Base-by-base conservation (phyloP, 2,329 filamentous ascomycete species). In the Exophiala spinifera region DNA sequence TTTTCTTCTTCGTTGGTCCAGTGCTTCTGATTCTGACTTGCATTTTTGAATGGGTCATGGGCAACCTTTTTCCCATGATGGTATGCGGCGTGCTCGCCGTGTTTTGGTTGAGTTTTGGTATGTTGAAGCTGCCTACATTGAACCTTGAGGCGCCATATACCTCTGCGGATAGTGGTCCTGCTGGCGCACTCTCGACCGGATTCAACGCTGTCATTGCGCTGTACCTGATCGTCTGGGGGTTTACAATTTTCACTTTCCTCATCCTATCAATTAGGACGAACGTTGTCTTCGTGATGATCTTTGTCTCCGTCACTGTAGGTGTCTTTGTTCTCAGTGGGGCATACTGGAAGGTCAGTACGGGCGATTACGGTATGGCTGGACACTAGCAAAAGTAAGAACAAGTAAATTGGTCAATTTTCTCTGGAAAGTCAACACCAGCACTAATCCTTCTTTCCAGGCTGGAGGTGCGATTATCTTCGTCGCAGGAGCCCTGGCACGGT, bases 141-240 rank as follows among this genome's bases (percentile, higher is more conserved):
- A 43, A 47, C 17, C 45, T 56, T 7, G 14, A 49, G 17, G 46
- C 36, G n/a, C 28, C 50, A 25, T 56, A 53, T 42, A n/a, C 37
- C 14, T 13, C 49, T n/a, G 40, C 54, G 4, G 50, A 39, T 28
- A 13, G 31, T 36, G 33, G 20, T 36, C 42, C 54, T 3, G 36
- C 39, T 8, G 54, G 54, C 1, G 5, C 54, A 20, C 28, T 47
- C 13, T 51, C 47, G 17, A 25, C 14, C 10, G 54, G 19, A 6
- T 56, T 43, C 50, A 56, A 56, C 23, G 54, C 54, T 15, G 50
- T 43, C n/a, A 49, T 56, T 15, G 54, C 49, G 5, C 45, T 56
- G 15, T 56, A 53, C 40, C 49, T 56, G 31, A 44, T 56, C 25
- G 54, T 53, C 20, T 56, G 54, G 54, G 54, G 54, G 3, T 56